Percentiles rank a stretch among this genome's conserved stretches.
Evolutionary conservation across 2,329 filamentous ascomycete genomes (phyloP).

Genomic region (Macrophomina tecta): DNA sequence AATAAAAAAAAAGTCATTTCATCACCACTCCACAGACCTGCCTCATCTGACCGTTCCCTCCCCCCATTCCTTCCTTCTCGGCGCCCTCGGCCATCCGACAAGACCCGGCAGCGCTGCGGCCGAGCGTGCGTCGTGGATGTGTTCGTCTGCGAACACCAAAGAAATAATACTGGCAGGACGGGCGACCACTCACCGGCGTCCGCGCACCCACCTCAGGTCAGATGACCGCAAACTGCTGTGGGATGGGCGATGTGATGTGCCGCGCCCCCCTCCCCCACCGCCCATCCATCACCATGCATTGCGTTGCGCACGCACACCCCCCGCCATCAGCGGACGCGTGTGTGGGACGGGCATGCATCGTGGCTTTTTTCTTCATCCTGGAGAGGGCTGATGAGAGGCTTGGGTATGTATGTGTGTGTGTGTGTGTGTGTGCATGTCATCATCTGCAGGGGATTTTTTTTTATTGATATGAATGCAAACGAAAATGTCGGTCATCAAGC

Average conservation of each 20-base stretch:
- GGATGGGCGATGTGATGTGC: background rate
- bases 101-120: no score
- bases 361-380: background rate
- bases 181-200: background rate
- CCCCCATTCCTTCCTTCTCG: no score
- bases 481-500: background rate
- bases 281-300: background rate
- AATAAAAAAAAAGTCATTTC: no score
- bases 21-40: no score
- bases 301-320: background rate
- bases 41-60: no score
- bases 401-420: no score
- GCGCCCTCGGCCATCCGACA: no score
- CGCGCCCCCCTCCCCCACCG: background rate
- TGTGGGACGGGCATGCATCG: background rate
- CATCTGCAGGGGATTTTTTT: conserved; percentile 5
- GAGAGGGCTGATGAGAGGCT: no score
- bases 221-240: conserved; percentile 23
- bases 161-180: background rate
- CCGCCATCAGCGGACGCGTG: background rate
- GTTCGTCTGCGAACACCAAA: no score
- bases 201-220: conserved; percentile 16
- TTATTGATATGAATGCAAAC: background rate
- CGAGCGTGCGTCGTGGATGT: no score
- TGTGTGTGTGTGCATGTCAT: background rate